Conservation (phyloP, 345 rosid genomes). For the Brassica rapa region DNA sequence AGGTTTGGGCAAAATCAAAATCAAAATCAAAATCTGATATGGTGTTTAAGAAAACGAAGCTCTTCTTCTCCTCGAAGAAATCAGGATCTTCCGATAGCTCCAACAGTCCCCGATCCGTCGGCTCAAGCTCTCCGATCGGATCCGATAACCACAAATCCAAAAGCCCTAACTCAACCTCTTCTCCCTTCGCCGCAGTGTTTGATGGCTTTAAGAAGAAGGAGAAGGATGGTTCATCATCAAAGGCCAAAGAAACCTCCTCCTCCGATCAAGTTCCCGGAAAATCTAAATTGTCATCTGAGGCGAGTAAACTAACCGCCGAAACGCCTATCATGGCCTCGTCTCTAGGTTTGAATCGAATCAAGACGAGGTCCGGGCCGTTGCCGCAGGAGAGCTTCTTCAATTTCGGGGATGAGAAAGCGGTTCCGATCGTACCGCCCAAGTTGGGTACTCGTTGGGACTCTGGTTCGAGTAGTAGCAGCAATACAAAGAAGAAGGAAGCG, state of each 20-base stretch:
- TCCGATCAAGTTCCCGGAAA: constrained; percentile 16
- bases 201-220: constrained; percentile 46
- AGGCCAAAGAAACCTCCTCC: constrained; percentile 31
- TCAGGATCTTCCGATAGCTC: constrained; percentile 74
- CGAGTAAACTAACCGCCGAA: constrained; percentile 37
- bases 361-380: constrained; percentile 84
- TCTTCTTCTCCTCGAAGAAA: constrained; percentile 70
- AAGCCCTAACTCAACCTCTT: constrained; percentile 45
- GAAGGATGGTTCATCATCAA: constrained; percentile 39
- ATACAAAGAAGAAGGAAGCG: constrained; percentile 48
- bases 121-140: constrained; percentile 73
- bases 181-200: constrained; percentile 9
- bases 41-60: constrained; percentile 77
- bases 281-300: constrained; percentile 34
- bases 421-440: constrained; percentile 20
- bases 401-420: constrained; percentile 54
- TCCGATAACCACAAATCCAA: constrained; percentile 70
- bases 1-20: background rate
- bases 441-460: background rate
- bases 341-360: constrained; percentile 69
- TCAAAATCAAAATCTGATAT: constrained; percentile 32
- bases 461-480: background rate
- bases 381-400: constrained; percentile 70
- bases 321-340: constrained; percentile 32
- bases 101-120: constrained; percentile 66